These are phyloP conservation scores for Neonectria neomacrospora DNA, from an alignment of 2,329 filamentous ascomycete genomes.

Conservation along the genomic window DNA sequence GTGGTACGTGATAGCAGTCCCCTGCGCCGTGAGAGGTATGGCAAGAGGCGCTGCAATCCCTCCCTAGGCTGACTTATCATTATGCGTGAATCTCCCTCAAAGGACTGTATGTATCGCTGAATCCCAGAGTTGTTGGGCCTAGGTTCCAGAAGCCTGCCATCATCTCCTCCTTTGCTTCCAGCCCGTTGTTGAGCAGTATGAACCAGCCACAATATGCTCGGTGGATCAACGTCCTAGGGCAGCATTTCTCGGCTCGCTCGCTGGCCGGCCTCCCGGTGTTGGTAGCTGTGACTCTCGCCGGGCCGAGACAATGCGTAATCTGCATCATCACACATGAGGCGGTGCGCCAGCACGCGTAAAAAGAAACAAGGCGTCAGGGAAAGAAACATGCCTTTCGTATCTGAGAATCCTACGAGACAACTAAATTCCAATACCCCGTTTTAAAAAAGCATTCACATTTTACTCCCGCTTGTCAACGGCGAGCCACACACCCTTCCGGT, in stretches of 20 bases:
- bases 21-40: slow-evolving; percentile 13
- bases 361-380: slow-evolving; percentile 18
- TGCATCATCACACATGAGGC: slow-evolving; percentile 32
- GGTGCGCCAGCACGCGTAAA: slow-evolving; percentile 19
- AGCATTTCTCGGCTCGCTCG: slow-evolving; percentile 6
- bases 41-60: slow-evolving; percentile 28
- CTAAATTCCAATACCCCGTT: slow-evolving; percentile 13
- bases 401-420: slow-evolving; percentile 11
- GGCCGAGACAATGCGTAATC: slow-evolving; percentile 32
- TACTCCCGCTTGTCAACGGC: slow-evolving; percentile 16
- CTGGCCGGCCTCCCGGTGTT: slow-evolving; percentile 33
- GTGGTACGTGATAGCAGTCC: background rate
- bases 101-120: background rate
- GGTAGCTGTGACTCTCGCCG: slow-evolving; percentile 22
- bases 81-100: slow-evolving; percentile 29
- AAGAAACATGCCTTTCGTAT: slow-evolving; percentile 17
- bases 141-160: slow-evolving; percentile 12
- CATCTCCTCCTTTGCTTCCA: background rate
- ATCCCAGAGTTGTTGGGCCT: background rate
- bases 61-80: background rate
- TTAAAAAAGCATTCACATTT: slow-evolving; percentile 22
- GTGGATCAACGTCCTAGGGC: background rate
- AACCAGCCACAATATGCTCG: slow-evolving; percentile 5
- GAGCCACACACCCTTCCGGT: slow-evolving; percentile 8
- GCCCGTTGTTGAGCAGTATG: slow-evolving; percentile 4